Percentiles rank a stretch among this genome's conserved stretches.
Evolutionary conservation across 441 rosid genomes (phyloP).

Genomic region (Erodium texanum): DNA sequence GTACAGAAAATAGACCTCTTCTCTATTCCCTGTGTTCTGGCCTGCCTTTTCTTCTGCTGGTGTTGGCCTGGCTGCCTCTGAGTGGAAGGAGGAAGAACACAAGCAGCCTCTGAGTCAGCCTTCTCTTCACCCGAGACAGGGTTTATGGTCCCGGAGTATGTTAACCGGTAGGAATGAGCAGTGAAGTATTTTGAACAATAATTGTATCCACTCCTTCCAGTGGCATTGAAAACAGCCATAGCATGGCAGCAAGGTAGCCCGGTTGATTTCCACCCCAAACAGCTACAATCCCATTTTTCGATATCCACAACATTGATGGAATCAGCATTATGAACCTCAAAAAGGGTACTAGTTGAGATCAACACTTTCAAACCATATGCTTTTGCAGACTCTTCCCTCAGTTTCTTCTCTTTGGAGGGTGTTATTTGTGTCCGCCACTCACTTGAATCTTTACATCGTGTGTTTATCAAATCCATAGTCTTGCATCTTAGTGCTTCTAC

Average conservation of each 20-base stretch:
- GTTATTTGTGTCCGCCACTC: constrained; percentile 55
- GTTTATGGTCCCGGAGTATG: constrained; percentile 46
- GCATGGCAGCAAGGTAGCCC: constrained; percentile 85
- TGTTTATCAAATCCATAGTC: constrained; percentile 49
- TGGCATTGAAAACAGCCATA: constrained; percentile 62
- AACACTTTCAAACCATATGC: constrained; percentile 49
- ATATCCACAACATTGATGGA: constrained; percentile 66
- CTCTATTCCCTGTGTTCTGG: constrained; percentile 37
- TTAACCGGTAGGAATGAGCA: constrained; percentile 40
- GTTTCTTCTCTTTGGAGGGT: constrained; percentile 57
- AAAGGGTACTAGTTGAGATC: constrained; percentile 66
- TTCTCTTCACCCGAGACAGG: constrained; percentile 35
- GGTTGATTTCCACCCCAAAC: constrained; percentile 56
- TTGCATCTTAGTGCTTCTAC: constrained; percentile 40
- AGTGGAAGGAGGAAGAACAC: constrained; percentile 53
- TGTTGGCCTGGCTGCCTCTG: constrained; percentile 34
- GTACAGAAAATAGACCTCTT: constrained; percentile 56
- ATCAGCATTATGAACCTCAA: constrained; percentile 68
- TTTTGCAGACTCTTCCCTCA: constrained; percentile 46
- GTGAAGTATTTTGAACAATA: constrained; percentile 59
- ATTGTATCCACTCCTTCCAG: constrained; percentile 43
- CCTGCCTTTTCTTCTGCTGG: constrained; percentile 31
- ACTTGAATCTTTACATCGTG: constrained; percentile 37
- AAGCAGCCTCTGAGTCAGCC: constrained; percentile 25
- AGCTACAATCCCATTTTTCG: constrained; percentile 53